Base-by-base conservation (phyloP, 305 asterid genomes). In the Ajuga reptans region DNA sequence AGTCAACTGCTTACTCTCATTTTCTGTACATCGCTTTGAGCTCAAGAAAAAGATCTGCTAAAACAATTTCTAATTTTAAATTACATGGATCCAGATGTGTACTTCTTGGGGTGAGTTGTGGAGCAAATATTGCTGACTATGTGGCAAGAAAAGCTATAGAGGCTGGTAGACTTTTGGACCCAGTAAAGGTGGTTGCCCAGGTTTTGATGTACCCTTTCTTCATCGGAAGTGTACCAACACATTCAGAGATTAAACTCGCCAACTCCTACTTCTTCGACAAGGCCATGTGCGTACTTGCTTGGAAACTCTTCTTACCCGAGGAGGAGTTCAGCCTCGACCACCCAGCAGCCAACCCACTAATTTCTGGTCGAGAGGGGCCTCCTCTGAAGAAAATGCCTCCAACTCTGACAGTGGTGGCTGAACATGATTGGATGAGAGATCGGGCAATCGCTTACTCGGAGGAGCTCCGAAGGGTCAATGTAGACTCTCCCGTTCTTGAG, bases 361-460 rank as follows among this genome's bases (percentile, higher is more conserved):
- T 73, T 47, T 73, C 86, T 2, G 81, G 77, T 11, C 73, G 84
- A 46, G 85, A 73, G 39, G 92, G 90, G 5, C 97, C 96, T 16
- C 91, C 97, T 37, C 57, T 89, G 39, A 91, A 86, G 75, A 76
- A 74, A 71, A 91, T 91, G 97, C 97, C 96, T 9, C 97, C 97
- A n/a, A 91, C 96, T 6, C 77, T 91, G 68, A 91, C 93, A 0
- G 77, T 91, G 41, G 92, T 91, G 47, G 96, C 95, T 1, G 96
- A 91, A 76, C 96, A 85, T 64, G 97, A 91, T 72, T 89, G 88
- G 96, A 91, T 91, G 97, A 83, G 90, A 72, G 97, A 91, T 54
- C 81, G 97, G 39, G 96, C 97, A 21, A 91, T 91, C 15, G 95
- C 96, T 16, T 91, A 91, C 84, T 87, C 97, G 18, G 87, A 88